Conservation (phyloP, 225 moss, liverwort and hornwort genomes). For the Polytrichum commune region DNA sequence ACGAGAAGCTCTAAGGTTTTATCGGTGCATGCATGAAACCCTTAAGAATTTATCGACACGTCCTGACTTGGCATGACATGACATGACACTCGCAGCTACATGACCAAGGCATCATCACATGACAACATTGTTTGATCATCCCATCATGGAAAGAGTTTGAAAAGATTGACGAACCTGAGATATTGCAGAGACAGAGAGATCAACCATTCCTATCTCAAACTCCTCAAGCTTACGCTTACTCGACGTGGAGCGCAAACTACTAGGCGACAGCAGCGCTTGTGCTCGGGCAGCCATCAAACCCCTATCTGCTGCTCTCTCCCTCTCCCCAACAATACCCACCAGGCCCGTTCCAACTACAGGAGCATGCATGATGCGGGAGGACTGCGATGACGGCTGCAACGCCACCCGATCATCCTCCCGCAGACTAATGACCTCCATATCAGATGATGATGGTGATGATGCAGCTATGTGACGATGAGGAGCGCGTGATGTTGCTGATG, state of each 20-base stretch:
- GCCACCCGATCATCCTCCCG: slow-evolving; percentile 65
- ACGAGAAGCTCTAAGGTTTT: too few relatives aligned
- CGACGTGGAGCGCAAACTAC: slow-evolving; percentile 62
- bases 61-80: too few relatives aligned
- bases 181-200: slow-evolving; percentile 62
- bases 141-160: not conserved
- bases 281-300: slow-evolving; percentile 86
- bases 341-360: slow-evolving; percentile 41
- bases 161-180: slow-evolving; percentile 44
- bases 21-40: too few relatives aligned
- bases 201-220: slow-evolving; percentile 80
- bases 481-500: slow-evolving; percentile 25
- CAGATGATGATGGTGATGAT: slow-evolving; percentile 23
- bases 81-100: too few relatives aligned
- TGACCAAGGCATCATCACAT: not conserved
- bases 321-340: slow-evolving; percentile 34
- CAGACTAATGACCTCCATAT: slow-evolving; percentile 67
- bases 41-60: too few relatives aligned
- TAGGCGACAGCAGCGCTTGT: slow-evolving; percentile 31
- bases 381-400: slow-evolving; percentile 41
- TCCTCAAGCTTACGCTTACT: slow-evolving; percentile 95
- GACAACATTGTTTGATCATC: not conserved
- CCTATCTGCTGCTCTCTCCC: slow-evolving; percentile 51
- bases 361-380: slow-evolving; percentile 52
- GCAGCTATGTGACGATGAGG: slow-evolving; percentile 18